phyloP scores from a whole-genome alignment of 192 early-diverging fungal species.

The Coemansia sp. region DNA sequence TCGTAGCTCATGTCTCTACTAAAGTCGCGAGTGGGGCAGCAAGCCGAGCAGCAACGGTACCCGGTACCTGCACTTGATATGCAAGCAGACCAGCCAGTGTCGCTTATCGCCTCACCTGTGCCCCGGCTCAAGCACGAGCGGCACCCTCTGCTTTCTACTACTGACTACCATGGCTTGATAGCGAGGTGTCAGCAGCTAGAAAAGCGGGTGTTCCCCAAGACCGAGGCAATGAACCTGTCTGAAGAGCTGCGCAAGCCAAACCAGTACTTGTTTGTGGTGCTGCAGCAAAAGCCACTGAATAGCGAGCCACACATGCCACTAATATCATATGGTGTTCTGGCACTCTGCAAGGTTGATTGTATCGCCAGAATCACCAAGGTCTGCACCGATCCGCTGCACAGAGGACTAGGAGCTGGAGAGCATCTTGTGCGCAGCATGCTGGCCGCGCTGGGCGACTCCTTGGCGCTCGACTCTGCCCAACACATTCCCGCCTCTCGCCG shows the following conservation, averaged over 20 bases:
- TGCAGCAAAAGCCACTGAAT: not conserved
- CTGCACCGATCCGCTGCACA: conserved; percentile 17
- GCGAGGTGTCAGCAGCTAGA: conserved; percentile 31
- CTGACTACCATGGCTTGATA: conserved; percentile 9
- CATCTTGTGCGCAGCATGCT: conserved; percentile 22
- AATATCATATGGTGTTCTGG: conserved; percentile 19
- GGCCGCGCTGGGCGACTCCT: not conserved
- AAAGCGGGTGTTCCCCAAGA: conserved; percentile 28
- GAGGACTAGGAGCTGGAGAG: conserved; percentile 18
- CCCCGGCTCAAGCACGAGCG: conserved; percentile 12
- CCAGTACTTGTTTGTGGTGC: conserved; percentile 20
- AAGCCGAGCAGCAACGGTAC: not conserved
- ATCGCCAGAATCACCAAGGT: conserved; percentile 26
- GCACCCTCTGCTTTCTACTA: conserved; percentile 1
- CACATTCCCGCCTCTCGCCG: not conserved
- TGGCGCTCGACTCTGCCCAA: not conserved
- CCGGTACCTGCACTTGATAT: not conserved
- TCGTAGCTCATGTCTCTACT: not conserved
- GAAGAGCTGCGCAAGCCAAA: conserved; percentile 24
- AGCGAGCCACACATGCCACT: not conserved
- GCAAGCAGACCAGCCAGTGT: not conserved
- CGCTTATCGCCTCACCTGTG: conserved; percentile 10
- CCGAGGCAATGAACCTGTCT: conserved; percentile 27
- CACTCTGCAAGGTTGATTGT: conserved; percentile 13
- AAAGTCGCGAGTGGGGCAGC: not conserved